Conservation (phyloP, 2,329 filamentous ascomycete genomes). For the Fusarium udum region DNA sequence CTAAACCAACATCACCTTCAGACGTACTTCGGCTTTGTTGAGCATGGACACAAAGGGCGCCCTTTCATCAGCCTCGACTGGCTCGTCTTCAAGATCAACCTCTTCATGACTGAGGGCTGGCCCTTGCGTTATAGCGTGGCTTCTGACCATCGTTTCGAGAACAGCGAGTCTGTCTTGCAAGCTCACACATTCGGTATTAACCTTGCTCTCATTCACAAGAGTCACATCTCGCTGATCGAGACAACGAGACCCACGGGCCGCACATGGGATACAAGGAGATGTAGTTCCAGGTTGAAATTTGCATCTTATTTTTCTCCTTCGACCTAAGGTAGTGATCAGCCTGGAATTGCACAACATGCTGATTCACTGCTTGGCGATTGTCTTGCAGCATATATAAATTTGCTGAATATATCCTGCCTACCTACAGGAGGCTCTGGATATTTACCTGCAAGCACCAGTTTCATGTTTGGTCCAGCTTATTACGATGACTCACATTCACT, state of each 20-base stretch:
- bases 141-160: not conserved
- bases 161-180: not conserved
- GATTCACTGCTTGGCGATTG: no score
- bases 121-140: not conserved
- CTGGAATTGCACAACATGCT: accelerated
- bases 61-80: not conserved
- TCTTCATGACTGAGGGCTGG: accelerated
- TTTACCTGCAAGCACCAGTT: no score
- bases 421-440: accelerated
- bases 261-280: not conserved
- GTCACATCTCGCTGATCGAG: not conserved
- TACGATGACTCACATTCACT: not conserved
- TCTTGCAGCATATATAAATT: accelerated
- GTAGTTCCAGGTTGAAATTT: not conserved
- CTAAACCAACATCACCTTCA: no score
- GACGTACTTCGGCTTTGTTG: not conserved
- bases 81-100: not conserved
- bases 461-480: accelerated
- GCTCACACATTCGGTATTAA: not conserved
- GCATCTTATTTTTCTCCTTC: not conserved
- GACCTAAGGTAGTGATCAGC: not conserved
- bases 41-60: not conserved
- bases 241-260: not conserved
- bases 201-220: not conserved
- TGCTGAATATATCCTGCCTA: accelerated